These are phyloP conservation scores for Ceratocystis cacaofunesta DNA, from an alignment of 2,329 filamentous ascomycete genomes.

Conservation along the genomic window DNA sequence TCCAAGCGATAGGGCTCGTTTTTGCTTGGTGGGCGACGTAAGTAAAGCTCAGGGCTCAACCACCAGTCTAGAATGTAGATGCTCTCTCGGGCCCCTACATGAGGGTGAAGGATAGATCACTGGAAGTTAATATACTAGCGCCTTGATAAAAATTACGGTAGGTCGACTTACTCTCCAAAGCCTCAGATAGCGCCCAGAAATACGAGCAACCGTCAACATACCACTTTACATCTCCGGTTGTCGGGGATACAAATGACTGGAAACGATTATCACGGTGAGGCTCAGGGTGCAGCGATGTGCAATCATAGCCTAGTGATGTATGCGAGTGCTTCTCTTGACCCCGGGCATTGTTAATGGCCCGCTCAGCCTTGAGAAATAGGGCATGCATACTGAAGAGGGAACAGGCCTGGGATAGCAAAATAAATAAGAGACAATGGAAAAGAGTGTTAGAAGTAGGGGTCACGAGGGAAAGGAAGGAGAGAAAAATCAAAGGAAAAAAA, in stretches of 20 bases:
- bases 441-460: background rate
- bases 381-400: slow-evolving; percentile 10
- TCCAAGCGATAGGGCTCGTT: slow-evolving; percentile 78
- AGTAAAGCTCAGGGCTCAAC: slow-evolving; percentile 76
- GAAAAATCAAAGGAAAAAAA: background rate
- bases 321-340: slow-evolving; percentile 32
- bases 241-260: slow-evolving; percentile 57
- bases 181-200: slow-evolving; percentile 70
- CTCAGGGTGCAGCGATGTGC: slow-evolving; percentile 29
- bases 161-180: slow-evolving; percentile 44
- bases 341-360: slow-evolving; percentile 21
- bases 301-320: slow-evolving; percentile 28
- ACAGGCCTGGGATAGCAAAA: background rate
- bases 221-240: slow-evolving; percentile 68
- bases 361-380: slow-evolving; percentile 33
- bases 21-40: slow-evolving; percentile 64
- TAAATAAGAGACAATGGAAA: background rate
- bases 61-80: slow-evolving; percentile 88
- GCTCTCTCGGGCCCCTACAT: slow-evolving; percentile 50
- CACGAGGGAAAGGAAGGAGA: background rate
- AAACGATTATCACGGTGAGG: slow-evolving; percentile 38
- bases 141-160: background rate
- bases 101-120: slow-evolving; percentile 10
- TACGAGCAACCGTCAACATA: slow-evolving; percentile 74
- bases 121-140: background rate